Conservation (phyloP, 2,329 filamentous ascomycete genomes). For the Dothistroma septosporum region DNA sequence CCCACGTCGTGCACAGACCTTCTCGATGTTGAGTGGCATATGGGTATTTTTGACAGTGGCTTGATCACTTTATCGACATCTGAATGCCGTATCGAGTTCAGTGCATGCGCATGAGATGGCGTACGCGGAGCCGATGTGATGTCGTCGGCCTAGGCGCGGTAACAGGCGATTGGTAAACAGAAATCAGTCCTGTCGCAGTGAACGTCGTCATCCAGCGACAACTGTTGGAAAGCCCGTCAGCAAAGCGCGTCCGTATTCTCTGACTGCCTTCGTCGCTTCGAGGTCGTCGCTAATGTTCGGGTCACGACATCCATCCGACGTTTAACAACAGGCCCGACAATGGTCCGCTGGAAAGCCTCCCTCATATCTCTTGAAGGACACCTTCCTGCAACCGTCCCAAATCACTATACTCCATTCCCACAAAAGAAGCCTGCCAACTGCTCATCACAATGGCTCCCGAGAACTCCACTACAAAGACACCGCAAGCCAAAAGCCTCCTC, state of each 20-base stretch:
- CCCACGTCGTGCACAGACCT: neutral
- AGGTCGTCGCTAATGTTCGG: neutral
- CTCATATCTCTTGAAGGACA: neutral
- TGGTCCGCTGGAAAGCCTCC: neutral
- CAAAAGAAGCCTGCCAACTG: neutral
- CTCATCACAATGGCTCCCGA: neutral
- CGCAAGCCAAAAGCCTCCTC: neutral
- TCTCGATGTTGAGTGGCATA: neutral
- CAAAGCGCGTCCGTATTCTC: neutral
- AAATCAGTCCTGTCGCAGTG: neutral
- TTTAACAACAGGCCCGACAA: neutral
- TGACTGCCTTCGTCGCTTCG: neutral
- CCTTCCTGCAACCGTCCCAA: neutral
- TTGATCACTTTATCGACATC: no score
- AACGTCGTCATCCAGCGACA: neutral
- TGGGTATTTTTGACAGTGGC: no score
- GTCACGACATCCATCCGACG: neutral
- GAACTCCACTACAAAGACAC: neutral
- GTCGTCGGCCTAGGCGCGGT: no score
- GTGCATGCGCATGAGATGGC: no score
- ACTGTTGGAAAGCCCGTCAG: neutral
- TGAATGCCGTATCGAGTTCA: no score
- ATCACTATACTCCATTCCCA: no score
- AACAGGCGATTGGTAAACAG: neutral
- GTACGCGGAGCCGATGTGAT: no score